phyloP scores from a whole-genome alignment of 2,329 filamentous ascomycete species.

The Aspergillus unguis region DNA sequence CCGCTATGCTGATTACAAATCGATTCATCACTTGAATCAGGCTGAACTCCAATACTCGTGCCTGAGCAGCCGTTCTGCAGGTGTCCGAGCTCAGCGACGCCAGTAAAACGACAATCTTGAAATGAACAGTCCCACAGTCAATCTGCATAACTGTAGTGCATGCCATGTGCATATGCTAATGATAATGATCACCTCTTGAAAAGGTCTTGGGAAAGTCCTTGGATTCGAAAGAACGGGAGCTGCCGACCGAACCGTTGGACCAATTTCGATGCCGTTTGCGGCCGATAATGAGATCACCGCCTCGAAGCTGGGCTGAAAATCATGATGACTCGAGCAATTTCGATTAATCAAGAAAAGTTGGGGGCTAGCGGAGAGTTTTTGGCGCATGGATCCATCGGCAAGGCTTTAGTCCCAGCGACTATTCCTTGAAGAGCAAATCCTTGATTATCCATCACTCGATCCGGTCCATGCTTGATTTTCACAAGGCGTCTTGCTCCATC shows the following conservation, averaged over 20 bases:
- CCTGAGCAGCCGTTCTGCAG: too few species aligned
- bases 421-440: conserved; percentile 12
- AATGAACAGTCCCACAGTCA: too few species aligned
- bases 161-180: too few species aligned
- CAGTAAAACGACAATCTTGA: too few species aligned
- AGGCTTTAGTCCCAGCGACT: conserved; percentile 7
- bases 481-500: conserved; percentile 12
- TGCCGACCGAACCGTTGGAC: conserved; percentile 1
- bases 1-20: not conserved
- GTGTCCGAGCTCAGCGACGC: too few species aligned
- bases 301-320: not conserved
- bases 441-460: not conserved
- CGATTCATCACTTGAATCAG: too few species aligned
- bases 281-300: not conserved
- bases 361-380: conserved; percentile 1
- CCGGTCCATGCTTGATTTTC: conserved; percentile 10
- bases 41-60: too few species aligned
- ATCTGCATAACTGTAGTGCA: too few species aligned
- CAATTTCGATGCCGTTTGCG: not conserved
- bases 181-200: too few species aligned
- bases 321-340: not conserved
- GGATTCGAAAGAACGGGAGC: not conserved
- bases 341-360: not conserved
- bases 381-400: conserved; percentile 3
- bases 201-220: too few species aligned